A percentile compares a stretch with the other conserved stretches of the same genome.
phyloP scores from a whole-genome alignment of 2,329 filamentous ascomycete species.

The Pseudocercospora eumusae region DNA sequence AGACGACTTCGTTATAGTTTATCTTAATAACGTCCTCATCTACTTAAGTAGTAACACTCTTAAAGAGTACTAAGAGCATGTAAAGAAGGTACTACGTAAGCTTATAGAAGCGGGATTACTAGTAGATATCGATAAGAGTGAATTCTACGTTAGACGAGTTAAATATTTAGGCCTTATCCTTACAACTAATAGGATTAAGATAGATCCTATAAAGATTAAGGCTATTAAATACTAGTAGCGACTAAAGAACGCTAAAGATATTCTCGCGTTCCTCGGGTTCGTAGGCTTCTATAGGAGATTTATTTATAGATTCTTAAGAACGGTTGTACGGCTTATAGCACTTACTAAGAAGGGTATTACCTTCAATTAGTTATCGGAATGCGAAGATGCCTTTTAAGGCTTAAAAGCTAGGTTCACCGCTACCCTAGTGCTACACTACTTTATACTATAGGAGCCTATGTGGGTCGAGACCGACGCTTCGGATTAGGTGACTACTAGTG shows the following conservation, averaged over 20 bases:
- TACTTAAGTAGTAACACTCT: not conserved
- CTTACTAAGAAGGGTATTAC: not conserved
- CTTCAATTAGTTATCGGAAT: not conserved
- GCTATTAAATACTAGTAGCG: not conserved
- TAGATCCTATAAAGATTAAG: not conserved
- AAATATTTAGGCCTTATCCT: too few relatives aligned
- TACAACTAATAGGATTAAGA: too few relatives aligned
- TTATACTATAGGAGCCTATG: not conserved
- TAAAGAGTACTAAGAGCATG: not conserved
- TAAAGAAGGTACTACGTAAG: not conserved
- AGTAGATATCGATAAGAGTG: not conserved
- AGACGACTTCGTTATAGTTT: not conserved
- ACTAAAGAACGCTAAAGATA: not conserved
- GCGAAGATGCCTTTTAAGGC: not conserved
- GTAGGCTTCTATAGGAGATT: not conserved
- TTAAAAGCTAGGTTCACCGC: too few relatives aligned
- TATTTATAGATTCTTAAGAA: not conserved
- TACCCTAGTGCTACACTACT: not conserved
- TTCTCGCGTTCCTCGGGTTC: not conserved
- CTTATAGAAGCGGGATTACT: not conserved
- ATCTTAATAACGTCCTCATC: not conserved
- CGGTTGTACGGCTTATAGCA: not conserved
- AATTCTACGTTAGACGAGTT: too few relatives aligned
- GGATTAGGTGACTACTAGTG: not conserved
- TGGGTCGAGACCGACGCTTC: too few relatives aligned